Evolutionary conservation across 2,329 filamentous ascomycete genomes (phyloP).

Genomic region (Metarhizium sp.): DNA sequence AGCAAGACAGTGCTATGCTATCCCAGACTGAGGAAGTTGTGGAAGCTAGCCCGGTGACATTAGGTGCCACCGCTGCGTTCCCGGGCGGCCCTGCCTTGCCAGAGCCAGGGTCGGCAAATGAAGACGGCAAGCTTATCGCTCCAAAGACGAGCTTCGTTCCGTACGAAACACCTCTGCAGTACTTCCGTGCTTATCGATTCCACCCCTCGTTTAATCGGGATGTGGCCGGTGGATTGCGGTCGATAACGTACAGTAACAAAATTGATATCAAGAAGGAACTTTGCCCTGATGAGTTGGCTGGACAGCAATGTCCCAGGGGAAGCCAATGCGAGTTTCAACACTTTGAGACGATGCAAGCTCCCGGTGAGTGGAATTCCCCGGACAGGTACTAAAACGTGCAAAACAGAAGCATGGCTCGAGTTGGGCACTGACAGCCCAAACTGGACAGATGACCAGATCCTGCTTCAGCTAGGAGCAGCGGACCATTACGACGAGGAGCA

Average conservation of each 20-base stretch:
- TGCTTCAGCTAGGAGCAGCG: conserved; percentile 60
- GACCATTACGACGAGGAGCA: conserved; percentile 55
- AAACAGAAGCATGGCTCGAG: conserved; percentile 12
- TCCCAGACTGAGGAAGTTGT: background rate
- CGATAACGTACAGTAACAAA: conserved; percentile 86
- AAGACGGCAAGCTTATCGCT: conserved; percentile 2
- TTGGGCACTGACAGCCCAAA: conserved; percentile 38
- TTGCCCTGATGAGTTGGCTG: conserved; percentile 66
- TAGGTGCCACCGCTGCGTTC: background rate
- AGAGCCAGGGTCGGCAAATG: background rate
- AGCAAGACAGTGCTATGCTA: conserved; percentile 1
- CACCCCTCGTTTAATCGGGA: conserved; percentile 65
- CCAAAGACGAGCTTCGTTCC: conserved; percentile 31
- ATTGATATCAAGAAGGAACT: conserved; percentile 68
- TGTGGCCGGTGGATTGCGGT: conserved; percentile 70
- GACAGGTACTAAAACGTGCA: conserved; percentile 9
- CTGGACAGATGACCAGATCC: conserved; percentile 59
- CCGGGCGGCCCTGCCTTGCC: conserved; percentile 12
- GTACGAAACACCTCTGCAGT: conserved; percentile 74
- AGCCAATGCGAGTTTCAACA: conserved; percentile 68
- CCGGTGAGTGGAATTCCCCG: conserved; percentile 23
- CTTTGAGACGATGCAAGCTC: conserved; percentile 40
- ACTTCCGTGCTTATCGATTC: conserved; percentile 84
- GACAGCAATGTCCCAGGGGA: conserved; percentile 62
- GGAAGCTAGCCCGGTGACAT: background rate